phyloP scores from a whole-genome alignment of 768 basidiomycete species.

The Auricularia auricula-judae region DNA sequence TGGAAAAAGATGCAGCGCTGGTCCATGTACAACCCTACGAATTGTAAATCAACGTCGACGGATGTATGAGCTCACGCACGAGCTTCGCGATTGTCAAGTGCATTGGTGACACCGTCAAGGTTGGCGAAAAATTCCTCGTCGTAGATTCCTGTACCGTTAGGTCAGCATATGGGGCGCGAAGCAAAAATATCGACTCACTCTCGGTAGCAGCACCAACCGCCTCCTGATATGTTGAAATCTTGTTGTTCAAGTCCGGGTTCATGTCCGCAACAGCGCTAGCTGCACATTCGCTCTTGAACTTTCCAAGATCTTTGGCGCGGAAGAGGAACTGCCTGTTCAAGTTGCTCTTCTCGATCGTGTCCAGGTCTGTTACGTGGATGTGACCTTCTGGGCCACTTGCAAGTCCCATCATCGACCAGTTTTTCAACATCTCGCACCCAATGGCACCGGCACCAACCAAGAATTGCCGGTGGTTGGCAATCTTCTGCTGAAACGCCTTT shows the following conservation, averaged over 20 bases:
- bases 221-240: slow-evolving; percentile 83
- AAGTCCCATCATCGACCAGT: slow-evolving; percentile 99
- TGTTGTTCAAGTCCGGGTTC: slow-evolving; percentile 83
- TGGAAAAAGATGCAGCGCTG: slow-evolving; percentile 93
- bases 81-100: slow-evolving; percentile 92
- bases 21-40: slow-evolving; percentile 89
- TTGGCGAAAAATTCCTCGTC: slow-evolving; percentile 77
- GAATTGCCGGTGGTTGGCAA: slow-evolving; percentile 85
- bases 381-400: slow-evolving; percentile 66
- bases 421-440: slow-evolving; percentile 99
- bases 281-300: slow-evolving; percentile 95
- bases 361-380: slow-evolving; percentile 92
- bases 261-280: slow-evolving; percentile 85
- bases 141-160: slow-evolving; percentile 54
- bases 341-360: slow-evolving; percentile 99
- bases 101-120: slow-evolving; percentile 94
- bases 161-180: slow-evolving; percentile 9
- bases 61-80: slow-evolving; percentile 39
- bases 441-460: slow-evolving; percentile 98
- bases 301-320: slow-evolving; percentile 88
- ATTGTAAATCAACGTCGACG: slow-evolving; percentile 1
- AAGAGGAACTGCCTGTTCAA: slow-evolving; percentile 97
- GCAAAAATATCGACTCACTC: slow-evolving; percentile 39
- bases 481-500: slow-evolving; percentile 82
- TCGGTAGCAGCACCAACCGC: slow-evolving; percentile 89